Percentiles rank a stretch among this genome's conserved stretches.
Conservation (phyloP, 2,329 filamentous ascomycete genomes). For the Ascochyta pisi region DNA sequence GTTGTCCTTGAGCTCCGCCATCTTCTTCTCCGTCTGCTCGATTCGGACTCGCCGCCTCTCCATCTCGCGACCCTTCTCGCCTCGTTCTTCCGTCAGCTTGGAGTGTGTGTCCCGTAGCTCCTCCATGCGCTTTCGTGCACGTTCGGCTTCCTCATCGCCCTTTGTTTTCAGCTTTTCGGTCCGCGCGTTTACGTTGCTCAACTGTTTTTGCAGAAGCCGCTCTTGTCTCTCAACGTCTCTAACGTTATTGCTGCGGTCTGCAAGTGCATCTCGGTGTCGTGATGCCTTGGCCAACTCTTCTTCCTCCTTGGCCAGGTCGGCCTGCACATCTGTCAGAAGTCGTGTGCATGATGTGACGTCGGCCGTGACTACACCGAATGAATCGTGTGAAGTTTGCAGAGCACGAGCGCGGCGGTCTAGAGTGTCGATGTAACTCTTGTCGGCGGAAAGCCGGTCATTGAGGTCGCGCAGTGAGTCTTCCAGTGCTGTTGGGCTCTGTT, state of each 20-base stretch:
- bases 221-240: constrained; percentile 91
- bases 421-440: constrained; percentile 84
- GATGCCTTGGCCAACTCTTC: constrained; percentile 83
- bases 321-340: constrained; percentile 83
- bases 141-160: constrained; percentile 79
- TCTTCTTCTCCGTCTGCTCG: constrained; percentile 99
- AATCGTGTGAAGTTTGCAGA: constrained; percentile 89
- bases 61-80: constrained; percentile 88
- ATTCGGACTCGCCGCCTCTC: constrained; percentile 91
- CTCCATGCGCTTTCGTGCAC: constrained; percentile 88
- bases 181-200: constrained; percentile 83
- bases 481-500: constrained; percentile 83
- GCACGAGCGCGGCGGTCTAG: constrained; percentile 88
- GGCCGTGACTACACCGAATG: constrained; percentile 80
- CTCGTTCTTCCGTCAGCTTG: constrained; percentile 81
- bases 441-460: constrained; percentile 75
- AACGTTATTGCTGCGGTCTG: constrained; percentile 86
- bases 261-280: constrained; percentile 83
- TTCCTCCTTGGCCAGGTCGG: constrained; percentile 88
- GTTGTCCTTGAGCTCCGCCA: constrained; percentile 96
- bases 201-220: constrained; percentile 79
- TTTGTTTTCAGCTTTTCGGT: constrained; percentile 84
- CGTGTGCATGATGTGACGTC: constrained; percentile 91
- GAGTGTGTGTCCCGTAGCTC: constrained; percentile 81
- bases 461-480: constrained; percentile 84